Base-by-base conservation (phyloP, 176 grass and related monocot genomes). In the Echinochloa phyllopogon region DNA sequence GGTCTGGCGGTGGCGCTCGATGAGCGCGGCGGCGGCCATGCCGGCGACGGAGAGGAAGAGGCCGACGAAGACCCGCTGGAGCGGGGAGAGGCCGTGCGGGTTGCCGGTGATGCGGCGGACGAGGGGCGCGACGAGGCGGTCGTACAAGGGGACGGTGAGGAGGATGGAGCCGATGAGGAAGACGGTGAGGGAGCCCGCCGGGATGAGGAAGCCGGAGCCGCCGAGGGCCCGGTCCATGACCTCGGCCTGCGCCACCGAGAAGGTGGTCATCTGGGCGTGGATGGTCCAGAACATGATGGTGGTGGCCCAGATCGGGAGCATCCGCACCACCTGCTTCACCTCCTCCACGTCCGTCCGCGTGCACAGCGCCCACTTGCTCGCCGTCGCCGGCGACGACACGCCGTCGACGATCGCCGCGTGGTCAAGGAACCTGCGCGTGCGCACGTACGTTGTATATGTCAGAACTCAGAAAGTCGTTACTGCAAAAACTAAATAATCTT, bases 141-240 rank as follows among this genome's bases (percentile, higher is more conserved):
- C 95, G 83, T 95, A 98, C 45, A 98, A 6, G 14, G 95, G 95
- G 5, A 98, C 91, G 38, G 93, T 93, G 50, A 98, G 75, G 38
- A 98, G 87, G 89, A 95, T 98, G 79, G 95, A 93, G 16, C 88
- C 91, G 77, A 98, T 88, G 37, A 98, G 87, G 82, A 98, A 98
- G n/a, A 95, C 93, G 62, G 93, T 98, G 79, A 98, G 89, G 11
- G 95, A 95, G 11, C 91, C 95, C 1, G 95, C 93, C 0, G 95
- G 95, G 85, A 98, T 98, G 40, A 88, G 65, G 72, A 95, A 98
- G 0, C 59, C 58, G 0, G 86, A 87, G 68, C 44, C 74, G 8
- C 85, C 95, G 64, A 98, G 10, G 85, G 50, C 76, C n/a, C 95
- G 91, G 85, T 98, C 73, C 95, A 98, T 95, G 53, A 72, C 69